phyloP scores from a whole-genome alignment of 192 early-diverging fungal species.

The Geranomyces michiganensis region DNA sequence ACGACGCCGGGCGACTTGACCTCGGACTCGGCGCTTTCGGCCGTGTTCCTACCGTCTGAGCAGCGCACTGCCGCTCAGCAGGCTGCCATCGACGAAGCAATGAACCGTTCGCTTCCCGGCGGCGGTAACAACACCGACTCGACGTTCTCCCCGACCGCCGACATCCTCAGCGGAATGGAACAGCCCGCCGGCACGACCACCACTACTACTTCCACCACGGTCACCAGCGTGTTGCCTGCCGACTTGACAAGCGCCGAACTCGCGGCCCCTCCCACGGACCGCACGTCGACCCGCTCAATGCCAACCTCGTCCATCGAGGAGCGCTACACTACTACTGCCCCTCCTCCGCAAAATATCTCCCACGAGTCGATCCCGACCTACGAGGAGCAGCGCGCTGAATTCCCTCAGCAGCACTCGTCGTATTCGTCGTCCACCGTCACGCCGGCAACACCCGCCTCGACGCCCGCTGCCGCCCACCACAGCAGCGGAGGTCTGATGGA shows the following conservation, averaged over 20 bases:
- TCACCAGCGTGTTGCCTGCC: conserved; percentile 16
- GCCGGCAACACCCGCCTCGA: neutral
- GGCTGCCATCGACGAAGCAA: conserved; percentile 21
- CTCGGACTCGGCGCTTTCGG: conserved; percentile 23
- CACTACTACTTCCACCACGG: neutral
- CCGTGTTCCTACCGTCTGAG: conserved; percentile 21
- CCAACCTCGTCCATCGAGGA: conserved; percentile 21
- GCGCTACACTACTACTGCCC: neutral
- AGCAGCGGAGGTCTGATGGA: neutral
- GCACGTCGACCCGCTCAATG: conserved; percentile 31
- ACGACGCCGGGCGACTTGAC: neutral
- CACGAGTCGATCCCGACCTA: conserved; percentile 5
- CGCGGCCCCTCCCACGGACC: conserved; percentile 17
- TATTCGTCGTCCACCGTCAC: neutral
- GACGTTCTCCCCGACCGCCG: conserved; percentile 14
- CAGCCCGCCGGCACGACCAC: neutral
- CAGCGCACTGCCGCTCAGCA: conserved; percentile 28
- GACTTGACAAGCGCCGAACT: conserved; percentile 17
- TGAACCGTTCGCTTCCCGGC: neutral
- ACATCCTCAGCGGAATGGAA: neutral
- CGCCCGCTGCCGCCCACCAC: neutral
- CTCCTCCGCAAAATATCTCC: neutral
- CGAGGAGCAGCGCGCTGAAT: conserved; percentile 9
- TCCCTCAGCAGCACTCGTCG: neutral
- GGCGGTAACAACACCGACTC: neutral